phyloP scores from a whole-genome alignment of 73 alveolate species.

The Tetrahymena elliotti region DNA sequence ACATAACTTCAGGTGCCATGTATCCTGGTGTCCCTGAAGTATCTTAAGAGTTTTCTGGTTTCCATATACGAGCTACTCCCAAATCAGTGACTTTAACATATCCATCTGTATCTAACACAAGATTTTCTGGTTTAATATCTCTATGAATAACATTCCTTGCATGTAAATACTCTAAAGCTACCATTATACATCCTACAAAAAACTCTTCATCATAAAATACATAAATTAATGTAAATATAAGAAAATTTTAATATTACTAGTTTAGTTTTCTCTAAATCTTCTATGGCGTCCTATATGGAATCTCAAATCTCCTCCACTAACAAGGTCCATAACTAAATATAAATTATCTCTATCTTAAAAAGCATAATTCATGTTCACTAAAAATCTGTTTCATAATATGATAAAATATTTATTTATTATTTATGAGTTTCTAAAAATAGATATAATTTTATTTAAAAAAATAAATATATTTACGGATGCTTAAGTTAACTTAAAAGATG shows the following conservation, averaged over 20 bases:
- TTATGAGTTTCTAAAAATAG: too few species aligned
- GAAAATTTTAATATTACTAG: conserved; percentile 26
- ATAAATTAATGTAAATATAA: conserved; percentile 13
- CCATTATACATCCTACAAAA: conserved; percentile 81
- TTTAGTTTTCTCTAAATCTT: conserved; percentile 44
- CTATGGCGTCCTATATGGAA: conserved; percentile 40
- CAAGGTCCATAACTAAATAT: conserved; percentile 46
- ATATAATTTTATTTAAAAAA: too few species aligned
- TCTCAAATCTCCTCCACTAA: conserved; percentile 46
- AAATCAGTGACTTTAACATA: conserved; percentile 85
- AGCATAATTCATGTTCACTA: conserved; percentile 50
- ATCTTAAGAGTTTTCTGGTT: conserved; percentile 73
- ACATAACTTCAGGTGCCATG: conserved; percentile 94
- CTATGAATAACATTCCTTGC: conserved; percentile 81
- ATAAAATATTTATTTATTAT: neutral
- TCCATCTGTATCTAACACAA: conserved; percentile 85
- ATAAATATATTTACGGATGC: conserved; percentile 46
- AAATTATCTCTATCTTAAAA: conserved; percentile 44
- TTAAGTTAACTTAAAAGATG: conserved; percentile 61
- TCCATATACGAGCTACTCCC: conserved; percentile 89
- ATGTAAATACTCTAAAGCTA: conserved; percentile 89
- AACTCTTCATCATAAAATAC: conserved; percentile 42
- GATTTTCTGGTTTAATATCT: conserved; percentile 95
- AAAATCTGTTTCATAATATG: neutral
- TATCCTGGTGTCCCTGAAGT: conserved; percentile 95